These are phyloP conservation scores for Fusarium virguliforme DNA, from an alignment of 2,329 filamentous ascomycete species.

Conservation along the genomic window DNA sequence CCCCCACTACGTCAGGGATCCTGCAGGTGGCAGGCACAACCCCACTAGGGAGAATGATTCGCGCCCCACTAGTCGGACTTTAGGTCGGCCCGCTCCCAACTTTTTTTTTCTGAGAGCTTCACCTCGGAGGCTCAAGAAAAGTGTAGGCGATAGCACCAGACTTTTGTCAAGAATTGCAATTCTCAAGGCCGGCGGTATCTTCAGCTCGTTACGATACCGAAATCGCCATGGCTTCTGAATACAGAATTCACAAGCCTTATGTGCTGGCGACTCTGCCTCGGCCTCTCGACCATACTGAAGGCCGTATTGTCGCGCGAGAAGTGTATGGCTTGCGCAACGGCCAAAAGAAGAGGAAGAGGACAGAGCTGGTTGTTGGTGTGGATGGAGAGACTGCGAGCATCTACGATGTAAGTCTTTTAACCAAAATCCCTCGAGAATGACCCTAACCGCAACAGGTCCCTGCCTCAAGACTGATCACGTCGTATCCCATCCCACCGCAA, in stretches of 20 bases:
- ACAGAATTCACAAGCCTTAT: slow-evolving; percentile 76
- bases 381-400: slow-evolving; percentile 77
- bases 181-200: slow-evolving; percentile 34
- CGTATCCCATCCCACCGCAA: slow-evolving; percentile 77
- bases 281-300: slow-evolving; percentile 68
- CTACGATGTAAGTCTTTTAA: slow-evolving; percentile 70
- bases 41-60: slow-evolving; percentile 35
- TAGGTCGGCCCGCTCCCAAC: slow-evolving; percentile 52
- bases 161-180: slow-evolving; percentile 43
- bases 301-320: slow-evolving; percentile 71
- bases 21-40: slow-evolving; percentile 25
- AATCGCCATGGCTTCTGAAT: slow-evolving; percentile 69
- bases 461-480: slow-evolving; percentile 74
- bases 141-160: slow-evolving; percentile 33
- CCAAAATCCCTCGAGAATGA: background rate
- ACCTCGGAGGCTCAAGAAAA: slow-evolving; percentile 39
- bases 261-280: slow-evolving; percentile 73
- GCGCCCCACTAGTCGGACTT: slow-evolving; percentile 56
- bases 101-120: slow-evolving; percentile 58
- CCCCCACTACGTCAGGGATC: slow-evolving; percentile 47
- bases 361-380: slow-evolving; percentile 75
- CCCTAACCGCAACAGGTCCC: slow-evolving; percentile 65
- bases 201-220: slow-evolving; percentile 9
- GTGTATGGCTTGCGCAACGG: slow-evolving; percentile 73
- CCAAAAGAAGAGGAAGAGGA: slow-evolving; percentile 74